Evolutionary conservation across 495 filamentous ascomycete species (phyloP).

Genomic region (Hypoxylon lienhwacheense): DNA sequence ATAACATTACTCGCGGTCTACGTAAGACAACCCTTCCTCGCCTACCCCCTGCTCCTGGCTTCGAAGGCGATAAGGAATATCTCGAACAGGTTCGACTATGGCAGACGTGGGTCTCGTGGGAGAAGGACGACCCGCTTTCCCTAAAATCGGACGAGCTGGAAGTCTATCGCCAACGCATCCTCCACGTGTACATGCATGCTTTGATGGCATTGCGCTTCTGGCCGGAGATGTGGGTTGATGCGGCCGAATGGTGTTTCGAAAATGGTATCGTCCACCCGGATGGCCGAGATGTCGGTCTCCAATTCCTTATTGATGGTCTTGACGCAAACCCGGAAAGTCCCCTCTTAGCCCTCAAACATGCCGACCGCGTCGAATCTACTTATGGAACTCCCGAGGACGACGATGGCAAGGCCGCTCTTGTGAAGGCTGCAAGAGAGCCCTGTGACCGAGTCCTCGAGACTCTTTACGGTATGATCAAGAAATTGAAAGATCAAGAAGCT

Average conservation of each 20-base stretch:
- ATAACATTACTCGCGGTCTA: conserved; percentile 80
- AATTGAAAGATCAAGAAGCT: conserved; percentile 70
- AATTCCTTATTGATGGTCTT: conserved; percentile 78
- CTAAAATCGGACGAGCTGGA: conserved; percentile 74
- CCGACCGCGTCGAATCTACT: conserved; percentile 79
- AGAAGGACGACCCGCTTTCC: conserved; percentile 87
- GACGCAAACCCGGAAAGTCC: conserved; percentile 92
- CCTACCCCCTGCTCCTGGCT: conserved; percentile 80
- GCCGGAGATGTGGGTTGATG: conserved; percentile 94
- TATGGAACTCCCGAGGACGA: conserved; percentile 69
- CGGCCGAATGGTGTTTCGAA: conserved; percentile 86
- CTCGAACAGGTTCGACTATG: conserved; percentile 84
- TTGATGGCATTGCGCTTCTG: conserved; percentile 91
- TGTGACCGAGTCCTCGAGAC: conserved; percentile 82
- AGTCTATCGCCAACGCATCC: conserved; percentile 71
- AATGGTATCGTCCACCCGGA: conserved; percentile 64
- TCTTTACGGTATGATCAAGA: conserved; percentile 76
- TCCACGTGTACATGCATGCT: conserved; percentile 92
- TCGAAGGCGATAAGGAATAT: conserved; percentile 85
- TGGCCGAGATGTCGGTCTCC: conserved; percentile 61
- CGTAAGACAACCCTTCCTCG: conserved; percentile 74
- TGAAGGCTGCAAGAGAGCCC: conserved; percentile 73
- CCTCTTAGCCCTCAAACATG: conserved; percentile 82
- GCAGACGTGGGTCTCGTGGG: conserved; percentile 92
- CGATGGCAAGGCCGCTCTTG: conserved; percentile 66